These are phyloP conservation scores for Cryoendolithus antarcticus DNA, from an alignment of 2,329 filamentous ascomycete species.

Conservation along the genomic window DNA sequence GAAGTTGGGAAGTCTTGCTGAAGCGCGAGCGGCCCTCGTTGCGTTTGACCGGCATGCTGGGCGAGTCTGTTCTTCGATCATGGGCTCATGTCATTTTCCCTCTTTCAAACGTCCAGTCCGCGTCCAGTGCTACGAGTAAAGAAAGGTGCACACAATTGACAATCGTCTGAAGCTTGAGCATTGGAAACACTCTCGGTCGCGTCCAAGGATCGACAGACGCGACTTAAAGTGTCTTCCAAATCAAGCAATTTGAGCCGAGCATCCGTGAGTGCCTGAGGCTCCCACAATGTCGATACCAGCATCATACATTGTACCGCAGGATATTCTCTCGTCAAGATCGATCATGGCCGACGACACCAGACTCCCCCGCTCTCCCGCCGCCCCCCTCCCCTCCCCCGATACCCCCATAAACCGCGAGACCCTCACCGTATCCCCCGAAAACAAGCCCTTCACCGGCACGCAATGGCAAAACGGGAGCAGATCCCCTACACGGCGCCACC, in stretches of 20 bases:
- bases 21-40: conserved; percentile 29
- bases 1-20: conserved; percentile 24
- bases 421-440: conserved; percentile 18
- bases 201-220: too few relatives aligned
- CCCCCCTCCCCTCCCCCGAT: conserved; percentile 14
- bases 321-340: too few relatives aligned
- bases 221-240: too few relatives aligned
- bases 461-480: conserved; percentile 21
- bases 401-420: conserved; percentile 15
- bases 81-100: too few relatives aligned
- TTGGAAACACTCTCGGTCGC: too few relatives aligned
- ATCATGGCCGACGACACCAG: conserved; percentile 35
- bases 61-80: neutral
- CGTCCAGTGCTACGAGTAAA: too few relatives aligned
- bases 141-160: too few relatives aligned
- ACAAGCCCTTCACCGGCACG: conserved; percentile 22
- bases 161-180: too few relatives aligned
- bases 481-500: conserved; percentile 12
- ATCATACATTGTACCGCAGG: too few relatives aligned
- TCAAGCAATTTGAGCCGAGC: too few relatives aligned
- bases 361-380: conserved; percentile 18
- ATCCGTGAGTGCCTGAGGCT: too few relatives aligned
- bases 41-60: conserved; percentile 33
- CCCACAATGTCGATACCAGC: too few relatives aligned
- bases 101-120: neutral